Evolutionary conservation across 495 filamentous ascomycete species (phyloP).

Genomic region (Choiromyces venosus): DNA sequence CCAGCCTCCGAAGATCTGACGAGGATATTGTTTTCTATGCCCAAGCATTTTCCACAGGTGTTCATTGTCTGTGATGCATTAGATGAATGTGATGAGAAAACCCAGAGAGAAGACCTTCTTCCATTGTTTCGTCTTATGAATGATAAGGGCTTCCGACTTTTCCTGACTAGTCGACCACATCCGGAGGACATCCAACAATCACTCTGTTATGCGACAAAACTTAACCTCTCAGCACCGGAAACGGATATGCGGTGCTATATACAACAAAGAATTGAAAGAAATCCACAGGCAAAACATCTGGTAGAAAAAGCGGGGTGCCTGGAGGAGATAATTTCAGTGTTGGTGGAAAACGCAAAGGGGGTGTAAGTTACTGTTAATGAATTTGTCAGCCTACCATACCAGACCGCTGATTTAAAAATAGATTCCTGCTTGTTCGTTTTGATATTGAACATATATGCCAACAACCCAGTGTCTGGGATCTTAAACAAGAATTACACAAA

Average conservation of each 20-base stretch:
- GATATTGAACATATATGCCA: slow-evolving; percentile 11
- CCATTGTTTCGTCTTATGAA: slow-evolving; percentile 6
- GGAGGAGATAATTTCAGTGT: slow-evolving; percentile 8
- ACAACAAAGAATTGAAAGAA: neutral
- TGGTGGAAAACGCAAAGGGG: neutral
- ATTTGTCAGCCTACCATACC: no score
- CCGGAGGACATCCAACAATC: slow-evolving; percentile 12
- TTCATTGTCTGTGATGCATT: slow-evolving; percentile 21
- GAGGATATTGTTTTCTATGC: neutral
- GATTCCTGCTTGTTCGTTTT: slow-evolving; percentile 14
- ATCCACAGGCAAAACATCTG: neutral
- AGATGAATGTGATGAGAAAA: slow-evolving; percentile 4
- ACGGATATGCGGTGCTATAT: slow-evolving; percentile 13
- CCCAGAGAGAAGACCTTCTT: slow-evolving; percentile 8
- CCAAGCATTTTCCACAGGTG: neutral
- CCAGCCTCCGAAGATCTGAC: neutral
- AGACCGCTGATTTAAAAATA: neutral
- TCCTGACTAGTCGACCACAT: slow-evolving; percentile 15
- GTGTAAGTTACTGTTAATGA: no score
- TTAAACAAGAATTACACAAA: no score
- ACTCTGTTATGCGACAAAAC: slow-evolving; percentile 2
- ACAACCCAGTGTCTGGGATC: slow-evolving; percentile 5
- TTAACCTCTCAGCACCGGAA: slow-evolving; percentile 3
- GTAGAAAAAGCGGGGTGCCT: slow-evolving; percentile 1
- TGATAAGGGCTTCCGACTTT: slow-evolving; percentile 2